These are phyloP conservation scores for Erysiphe neolycopersici DNA, from an alignment of 2,329 filamentous ascomycete genomes.

Conservation along the genomic window DNA sequence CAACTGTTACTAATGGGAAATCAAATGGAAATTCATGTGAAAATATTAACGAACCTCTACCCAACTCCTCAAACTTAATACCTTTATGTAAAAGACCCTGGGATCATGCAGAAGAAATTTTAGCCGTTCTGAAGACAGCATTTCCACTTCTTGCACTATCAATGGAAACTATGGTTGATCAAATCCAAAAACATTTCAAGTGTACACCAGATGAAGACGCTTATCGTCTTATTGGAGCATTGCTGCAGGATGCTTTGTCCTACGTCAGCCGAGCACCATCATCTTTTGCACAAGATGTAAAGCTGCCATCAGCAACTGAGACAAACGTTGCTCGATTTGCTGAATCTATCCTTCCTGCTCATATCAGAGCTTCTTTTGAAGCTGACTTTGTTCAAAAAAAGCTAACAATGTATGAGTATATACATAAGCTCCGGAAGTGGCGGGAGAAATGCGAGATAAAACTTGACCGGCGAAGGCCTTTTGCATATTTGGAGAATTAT, in stretches of 20 bases:
- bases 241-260: slow-evolving; percentile 82
- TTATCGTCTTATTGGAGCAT: slow-evolving; percentile 84
- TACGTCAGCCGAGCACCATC: slow-evolving; percentile 73
- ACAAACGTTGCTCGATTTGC: slow-evolving; percentile 92
- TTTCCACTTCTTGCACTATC: slow-evolving; percentile 87
- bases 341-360: slow-evolving; percentile 77
- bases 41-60: slow-evolving; percentile 20
- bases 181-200: slow-evolving; percentile 98
- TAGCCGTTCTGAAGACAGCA: slow-evolving; percentile 83
- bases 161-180: slow-evolving; percentile 99
- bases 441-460: slow-evolving; percentile 96
- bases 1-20: slow-evolving; percentile 6
- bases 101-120: slow-evolving; percentile 91
- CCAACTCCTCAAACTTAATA: slow-evolving; percentile 8
- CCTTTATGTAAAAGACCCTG: slow-evolving; percentile 48
- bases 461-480: slow-evolving; percentile 43
- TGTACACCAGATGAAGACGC: slow-evolving; percentile 96
- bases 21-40: slow-evolving; percentile 15
- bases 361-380: slow-evolving; percentile 92
- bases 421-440: slow-evolving; percentile 87
- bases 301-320: slow-evolving; percentile 71
- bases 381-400: slow-evolving; percentile 87
- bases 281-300: slow-evolving; percentile 73
- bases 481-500: slow-evolving; percentile 40
- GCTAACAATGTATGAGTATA: slow-evolving; percentile 96